Percentiles rank a stretch among this genome's conserved stretches.
These are phyloP conservation scores for Senna siamea DNA, from an alignment of 306 rosid species.

Conservation along the genomic window DNA sequence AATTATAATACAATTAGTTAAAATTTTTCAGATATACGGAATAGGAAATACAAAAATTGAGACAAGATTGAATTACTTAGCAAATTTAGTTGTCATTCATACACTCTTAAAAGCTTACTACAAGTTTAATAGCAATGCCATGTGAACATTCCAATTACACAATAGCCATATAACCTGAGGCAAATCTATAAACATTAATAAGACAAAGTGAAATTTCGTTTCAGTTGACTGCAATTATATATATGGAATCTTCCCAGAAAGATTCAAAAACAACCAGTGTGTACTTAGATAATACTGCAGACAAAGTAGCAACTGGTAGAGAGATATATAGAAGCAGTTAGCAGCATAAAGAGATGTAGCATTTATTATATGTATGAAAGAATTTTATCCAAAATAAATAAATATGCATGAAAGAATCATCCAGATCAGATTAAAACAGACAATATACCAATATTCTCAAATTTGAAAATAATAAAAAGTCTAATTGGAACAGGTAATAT, in stretches of 20 bases:
- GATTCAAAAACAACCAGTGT: not conserved
- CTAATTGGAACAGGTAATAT: not conserved
- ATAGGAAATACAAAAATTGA: slow-evolving; percentile 17
- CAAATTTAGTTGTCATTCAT: not conserved
- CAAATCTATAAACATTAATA: not conserved
- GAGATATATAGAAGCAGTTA: not conserved
- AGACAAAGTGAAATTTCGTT: slow-evolving; percentile 7
- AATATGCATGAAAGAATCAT: slow-evolving; percentile 14
- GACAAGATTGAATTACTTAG: slow-evolving; percentile 22
- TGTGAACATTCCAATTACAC: not conserved
- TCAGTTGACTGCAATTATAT: slow-evolving; percentile 5
- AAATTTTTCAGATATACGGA: not conserved
- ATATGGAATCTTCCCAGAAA: not conserved
- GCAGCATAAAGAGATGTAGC: not conserved
- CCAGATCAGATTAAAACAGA: slow-evolving; percentile 4
- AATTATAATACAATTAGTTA: not conserved
- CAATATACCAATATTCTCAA: slow-evolving; percentile 1
- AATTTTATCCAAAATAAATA: no score
- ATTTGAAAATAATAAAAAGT: not conserved
- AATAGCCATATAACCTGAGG: not conserved
- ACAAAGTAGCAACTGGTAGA: not conserved
- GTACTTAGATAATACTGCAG: not conserved
- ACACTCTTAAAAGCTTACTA: not conserved
- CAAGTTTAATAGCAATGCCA: not conserved
- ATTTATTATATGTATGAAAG: not conserved